phyloP scores from a whole-genome alignment of 2,329 filamentous ascomycete species.

The Trichoderma sp. region DNA sequence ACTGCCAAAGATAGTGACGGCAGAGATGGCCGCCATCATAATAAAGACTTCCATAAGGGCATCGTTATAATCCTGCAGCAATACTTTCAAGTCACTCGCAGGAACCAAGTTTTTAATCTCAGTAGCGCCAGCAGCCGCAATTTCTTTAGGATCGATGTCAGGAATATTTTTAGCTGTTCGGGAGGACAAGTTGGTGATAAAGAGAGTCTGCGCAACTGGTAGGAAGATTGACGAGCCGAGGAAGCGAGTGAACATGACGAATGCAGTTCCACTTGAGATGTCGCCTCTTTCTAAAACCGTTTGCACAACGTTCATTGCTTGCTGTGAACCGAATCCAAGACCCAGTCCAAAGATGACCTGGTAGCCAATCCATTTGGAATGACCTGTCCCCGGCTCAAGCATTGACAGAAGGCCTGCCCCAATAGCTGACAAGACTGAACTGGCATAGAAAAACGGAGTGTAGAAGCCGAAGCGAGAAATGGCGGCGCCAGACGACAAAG shows the following conservation, averaged over 20 bases:
- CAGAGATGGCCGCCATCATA: neutral
- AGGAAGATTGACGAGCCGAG: conserved; percentile 52
- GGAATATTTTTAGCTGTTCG: neutral
- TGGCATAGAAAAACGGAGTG: conserved; percentile 41
- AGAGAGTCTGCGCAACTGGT: conserved; percentile 24
- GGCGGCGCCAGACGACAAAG: conserved; percentile 32
- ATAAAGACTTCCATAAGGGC: neutral
- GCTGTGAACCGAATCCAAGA: conserved; percentile 46
- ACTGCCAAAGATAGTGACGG: neutral
- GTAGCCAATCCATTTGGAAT: conserved; percentile 34
- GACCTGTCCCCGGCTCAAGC: conserved; percentile 26
- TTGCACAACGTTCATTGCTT: conserved; percentile 48
- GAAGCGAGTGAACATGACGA: conserved; percentile 49
- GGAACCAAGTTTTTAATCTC: neutral
- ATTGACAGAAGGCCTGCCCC: conserved; percentile 47
- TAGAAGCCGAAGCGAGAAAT: conserved; percentile 43
- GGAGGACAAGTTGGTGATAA: neutral
- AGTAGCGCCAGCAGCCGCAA: neutral
- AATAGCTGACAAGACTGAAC: conserved; percentile 35
- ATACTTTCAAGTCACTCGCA: neutral
- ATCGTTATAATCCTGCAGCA: neutral
- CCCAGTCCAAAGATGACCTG: conserved; percentile 45
- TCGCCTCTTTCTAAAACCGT: conserved; percentile 45
- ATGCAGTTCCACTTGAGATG: conserved; percentile 48
- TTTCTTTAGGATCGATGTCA: neutral